Base-by-base conservation (phyloP, 192 early-diverging fungal genomes). In the Coemansia sp. region DNA sequence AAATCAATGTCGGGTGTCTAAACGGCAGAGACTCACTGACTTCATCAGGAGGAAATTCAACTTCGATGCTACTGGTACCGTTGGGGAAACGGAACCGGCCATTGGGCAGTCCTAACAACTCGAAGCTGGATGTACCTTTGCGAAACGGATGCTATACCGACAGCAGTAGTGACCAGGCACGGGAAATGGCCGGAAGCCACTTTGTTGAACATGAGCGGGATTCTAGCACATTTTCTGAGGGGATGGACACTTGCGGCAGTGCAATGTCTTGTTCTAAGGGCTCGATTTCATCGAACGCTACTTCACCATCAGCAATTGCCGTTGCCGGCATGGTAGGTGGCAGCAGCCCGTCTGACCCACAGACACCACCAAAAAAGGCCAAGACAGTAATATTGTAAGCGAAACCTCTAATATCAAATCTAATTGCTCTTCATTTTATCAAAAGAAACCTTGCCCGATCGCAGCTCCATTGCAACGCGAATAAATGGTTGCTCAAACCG, bases 341-440 rank as follows among this genome's bases (percentile, higher is more conserved):
- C 14, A 48, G 55, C 22, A 70, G 64, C 19, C 39, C 61, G 7
- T 57, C 59, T 0, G 62, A 68, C 17, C 44, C 38, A 24, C 62
- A 42, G 37, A 58, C 65, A 17, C 75, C 75, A 14, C 69, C 75
- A 15, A 78, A 78, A 53, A 78, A 78, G 69, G 69, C 75, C 21
- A 59, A 66, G 33, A 78, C 75, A 0, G 62, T 69, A n/a, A 67
- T 66, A 21, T 55, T 64, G 10, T 78, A 44, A 47, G 22, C 17
- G 22, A 51, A 19, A 11, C n/a, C n/a, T n/a, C 50, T 33, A 51
- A 39, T 38, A 48, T 3, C 24, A 46, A 21, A 21, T 6, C n/a
- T 46, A 46, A 19, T 46, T 21, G 45, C 45, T 9, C 21, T 46
- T n/a, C 23, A 24, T 48, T 22, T 48, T 48, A 23, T 48, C 46